Base-by-base conservation (phyloP, 306 rosid species). In the Cyclanthera cordifolia region DNA sequence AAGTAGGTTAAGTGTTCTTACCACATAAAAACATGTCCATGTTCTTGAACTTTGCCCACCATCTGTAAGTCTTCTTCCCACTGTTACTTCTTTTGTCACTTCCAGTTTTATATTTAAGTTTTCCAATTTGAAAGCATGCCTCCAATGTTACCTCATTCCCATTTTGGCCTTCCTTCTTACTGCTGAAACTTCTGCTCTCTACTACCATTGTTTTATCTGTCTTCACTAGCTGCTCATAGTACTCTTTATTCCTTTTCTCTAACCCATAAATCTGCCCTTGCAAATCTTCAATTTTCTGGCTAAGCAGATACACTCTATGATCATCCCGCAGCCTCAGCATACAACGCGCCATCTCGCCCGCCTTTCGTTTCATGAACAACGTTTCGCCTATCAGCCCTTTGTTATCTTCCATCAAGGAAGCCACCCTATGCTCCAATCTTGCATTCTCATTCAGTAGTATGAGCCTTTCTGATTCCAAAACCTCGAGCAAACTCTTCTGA, bases 381-480 rank as follows among this genome's bases (percentile, higher is more conserved):
- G n/a, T n/a, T n/a, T n/a, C n/a, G n/a, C n/a, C n/a, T n/a, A n/a
- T n/a, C n/a, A 94, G 49, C 50, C 82, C 94, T 30, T 85, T 85
- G 78, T 90, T 90, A 84, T 90, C 97, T 73, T 85, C 99, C 75
- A 78, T 78, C 64, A 90, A 58, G 20, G 85, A 76, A 20, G 73
- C 84, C 45, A 87, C 85, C 37, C 83, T 81, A 34, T 79, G 84
- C 20, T 85, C 83, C 82, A 89, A 65, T 30, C 87, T 76, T 12
- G 96, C 91, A 59, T 90, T 94, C 86, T 94, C 99, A 73, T 87
- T 82, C 78, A 90, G 71, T 25, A 94, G 45, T 8, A 94, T 85
- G 24, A 90, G 80, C 82, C 99, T 85, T 79, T 94, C 99, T 1
- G 97, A 90, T 71, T 94, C 99, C 82, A 94, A 69, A 37, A 94